Evolutionary conservation across 768 basidiomycete genomes (phyloP).

Genomic region (Mycena capillaripes): DNA sequence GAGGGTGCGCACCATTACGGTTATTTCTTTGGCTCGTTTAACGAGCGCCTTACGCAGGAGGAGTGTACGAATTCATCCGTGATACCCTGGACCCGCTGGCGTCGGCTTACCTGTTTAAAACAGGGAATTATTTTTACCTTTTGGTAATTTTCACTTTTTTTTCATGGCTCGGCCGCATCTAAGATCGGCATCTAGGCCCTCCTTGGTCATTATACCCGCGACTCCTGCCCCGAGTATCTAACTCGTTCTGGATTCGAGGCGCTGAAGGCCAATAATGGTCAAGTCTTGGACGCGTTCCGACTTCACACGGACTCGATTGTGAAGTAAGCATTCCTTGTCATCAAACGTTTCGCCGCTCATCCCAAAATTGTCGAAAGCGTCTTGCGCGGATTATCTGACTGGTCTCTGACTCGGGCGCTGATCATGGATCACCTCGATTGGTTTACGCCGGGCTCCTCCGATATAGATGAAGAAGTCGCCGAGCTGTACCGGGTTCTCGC

Average conservation of each 20-base stretch:
- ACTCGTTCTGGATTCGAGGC: conserved; percentile 71
- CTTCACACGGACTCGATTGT: conserved; percentile 81
- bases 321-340: conserved; percentile 59
- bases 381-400: conserved; percentile 47
- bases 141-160: conserved; percentile 49
- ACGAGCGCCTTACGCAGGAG: conserved; percentile 15
- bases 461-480: conserved; percentile 65
- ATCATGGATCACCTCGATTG: conserved; percentile 83
- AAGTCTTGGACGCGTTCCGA: conserved; percentile 67
- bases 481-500: conserved; percentile 71
- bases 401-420: conserved; percentile 71
- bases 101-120: conserved; percentile 64
- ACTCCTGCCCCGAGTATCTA: conserved; percentile 76
- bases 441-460: conserved; percentile 62
- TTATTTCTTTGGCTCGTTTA: not conserved
- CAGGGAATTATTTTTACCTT: conserved; percentile 78
- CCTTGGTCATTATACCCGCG: conserved; percentile 67
- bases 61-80: conserved; percentile 63
- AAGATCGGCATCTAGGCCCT: conserved; percentile 46
- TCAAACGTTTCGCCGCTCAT: too few relatives aligned
- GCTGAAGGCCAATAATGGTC: conserved; percentile 63
- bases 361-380: too few relatives aligned
- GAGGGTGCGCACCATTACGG: conserved; percentile 51
- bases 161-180: not conserved
- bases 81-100: conserved; percentile 67